phyloP scores from a whole-genome alignment of 1,284 basidiomycete genomes.

The Paramarasmius palmivorus region DNA sequence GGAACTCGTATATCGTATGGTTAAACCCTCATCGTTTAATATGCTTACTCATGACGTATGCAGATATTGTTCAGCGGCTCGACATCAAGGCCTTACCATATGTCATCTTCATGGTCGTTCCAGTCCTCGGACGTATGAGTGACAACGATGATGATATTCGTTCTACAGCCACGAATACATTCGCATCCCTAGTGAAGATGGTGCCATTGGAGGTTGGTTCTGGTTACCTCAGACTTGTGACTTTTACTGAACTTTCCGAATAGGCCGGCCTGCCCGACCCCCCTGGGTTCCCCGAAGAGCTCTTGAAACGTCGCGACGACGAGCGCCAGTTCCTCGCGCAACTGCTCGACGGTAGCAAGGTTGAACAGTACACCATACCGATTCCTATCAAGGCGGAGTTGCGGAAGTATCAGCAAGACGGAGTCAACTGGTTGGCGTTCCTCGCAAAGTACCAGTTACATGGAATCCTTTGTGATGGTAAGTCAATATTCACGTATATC shows the following conservation, averaged over 20 bases:
- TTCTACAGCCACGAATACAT: slow-evolving; percentile 93
- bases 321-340: slow-evolving; percentile 95
- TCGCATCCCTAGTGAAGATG: slow-evolving; percentile 98
- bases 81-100: slow-evolving; percentile 97
- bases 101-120: slow-evolving; percentile 96
- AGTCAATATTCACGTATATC: slow-evolving; percentile 24
- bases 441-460: slow-evolving; percentile 96
- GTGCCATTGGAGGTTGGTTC: slow-evolving; percentile 87
- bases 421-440: slow-evolving; percentile 99
- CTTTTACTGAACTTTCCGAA: neutral
- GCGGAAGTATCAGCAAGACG: slow-evolving; percentile 97
- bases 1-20: slow-evolving; percentile 89
- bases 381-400: slow-evolving; percentile 92
- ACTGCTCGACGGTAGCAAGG: slow-evolving; percentile 92
- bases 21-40: neutral
- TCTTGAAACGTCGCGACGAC: slow-evolving; percentile 84
- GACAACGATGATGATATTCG: slow-evolving; percentile 92
- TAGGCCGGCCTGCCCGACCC: slow-evolving; percentile 96
- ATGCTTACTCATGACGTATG: slow-evolving; percentile 4
- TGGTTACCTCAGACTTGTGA: neutral
- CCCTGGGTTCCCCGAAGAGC: slow-evolving; percentile 85
- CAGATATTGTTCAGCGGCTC: slow-evolving; percentile 89
- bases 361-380: slow-evolving; percentile 89
- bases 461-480: slow-evolving; percentile 97
- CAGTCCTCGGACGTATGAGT: slow-evolving; percentile 96